A percentile compares a stretch with the other conserved stretches of the same genome.
These are phyloP conservation scores for Xanthoconium stramineum DNA, from an alignment of 768 basidiomycete species.

Conservation along the genomic window DNA sequence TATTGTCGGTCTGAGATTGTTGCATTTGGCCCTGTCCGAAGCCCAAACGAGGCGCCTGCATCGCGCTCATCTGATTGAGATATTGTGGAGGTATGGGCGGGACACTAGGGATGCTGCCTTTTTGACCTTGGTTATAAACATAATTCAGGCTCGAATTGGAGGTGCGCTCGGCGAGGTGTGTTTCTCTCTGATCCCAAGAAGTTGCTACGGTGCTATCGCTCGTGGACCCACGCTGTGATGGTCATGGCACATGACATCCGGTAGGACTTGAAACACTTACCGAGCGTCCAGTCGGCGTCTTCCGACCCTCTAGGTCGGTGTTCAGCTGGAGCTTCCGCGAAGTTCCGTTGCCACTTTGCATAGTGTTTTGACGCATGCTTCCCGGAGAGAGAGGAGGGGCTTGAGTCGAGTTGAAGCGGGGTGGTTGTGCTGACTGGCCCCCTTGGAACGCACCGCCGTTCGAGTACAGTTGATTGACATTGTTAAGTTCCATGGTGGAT, in stretches of 20 bases:
- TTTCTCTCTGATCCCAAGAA: constrained; percentile 68
- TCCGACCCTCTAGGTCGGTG: constrained; percentile 66
- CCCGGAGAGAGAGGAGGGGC: constrained; percentile 43
- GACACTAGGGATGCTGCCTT: constrained; percentile 54
- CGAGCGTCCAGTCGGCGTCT: constrained; percentile 55
- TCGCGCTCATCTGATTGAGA: constrained; percentile 49
- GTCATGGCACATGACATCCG: constrained; percentile 29
- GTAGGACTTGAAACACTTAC: constrained; percentile 44
- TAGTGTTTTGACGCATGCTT: constrained; percentile 38
- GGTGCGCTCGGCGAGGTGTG: constrained; percentile 48
- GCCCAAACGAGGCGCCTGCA: constrained; percentile 38
- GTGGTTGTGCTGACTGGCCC: constrained; percentile 60
- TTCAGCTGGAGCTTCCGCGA: constrained; percentile 52
- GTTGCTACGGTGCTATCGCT: constrained; percentile 31
- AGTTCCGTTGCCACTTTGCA: constrained; percentile 37
- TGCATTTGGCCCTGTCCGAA: constrained; percentile 31
- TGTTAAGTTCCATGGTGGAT: constrained; percentile 60
- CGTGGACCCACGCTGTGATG: constrained; percentile 36
- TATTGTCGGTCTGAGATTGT: constrained; percentile 27
- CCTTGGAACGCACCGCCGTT: constrained; percentile 33
- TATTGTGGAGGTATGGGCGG: constrained; percentile 75
- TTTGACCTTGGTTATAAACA: constrained; percentile 43
- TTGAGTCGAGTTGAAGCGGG: constrained; percentile 58
- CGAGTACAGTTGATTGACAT: constrained; percentile 27
- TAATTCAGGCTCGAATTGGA: constrained; percentile 73